Conservation (phyloP, 768 basidiomycete genomes). For the Trametes punicea region DNA sequence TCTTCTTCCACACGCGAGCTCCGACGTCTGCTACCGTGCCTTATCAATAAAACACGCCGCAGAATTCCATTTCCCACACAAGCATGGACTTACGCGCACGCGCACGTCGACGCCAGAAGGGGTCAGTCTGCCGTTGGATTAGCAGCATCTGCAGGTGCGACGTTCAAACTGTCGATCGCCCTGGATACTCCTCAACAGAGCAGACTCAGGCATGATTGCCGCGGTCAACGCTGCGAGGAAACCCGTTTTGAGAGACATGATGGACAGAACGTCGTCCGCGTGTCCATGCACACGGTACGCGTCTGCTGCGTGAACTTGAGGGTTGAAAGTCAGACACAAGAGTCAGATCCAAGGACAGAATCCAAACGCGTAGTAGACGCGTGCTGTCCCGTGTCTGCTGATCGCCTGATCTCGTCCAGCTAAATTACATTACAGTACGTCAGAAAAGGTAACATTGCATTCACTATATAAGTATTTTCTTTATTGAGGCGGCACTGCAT, state of each 20-base stretch:
- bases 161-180: slow-evolving; percentile 14
- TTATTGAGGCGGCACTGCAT: slow-evolving; percentile 7
- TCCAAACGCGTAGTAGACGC: not conserved
- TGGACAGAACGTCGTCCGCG: not conserved
- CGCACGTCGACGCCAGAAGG: not conserved
- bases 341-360: slow-evolving; percentile 5
- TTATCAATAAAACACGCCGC: not conserved
- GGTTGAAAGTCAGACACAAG: slow-evolving; percentile 14
- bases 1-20: not conserved
- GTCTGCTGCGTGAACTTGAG: slow-evolving; percentile 11
- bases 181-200: slow-evolving; percentile 1
- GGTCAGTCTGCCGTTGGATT: not conserved
- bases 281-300: not conserved
- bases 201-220: slow-evolving; percentile 5
- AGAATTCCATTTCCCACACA: not conserved
- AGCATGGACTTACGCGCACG: not conserved
- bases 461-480: not conserved
- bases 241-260: not conserved
- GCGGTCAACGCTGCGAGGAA: not conserved
- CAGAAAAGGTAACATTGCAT: slow-evolving; percentile 14
- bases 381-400: slow-evolving; percentile 5
- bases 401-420: slow-evolving; percentile 9
- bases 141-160: not conserved
- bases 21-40: not conserved
- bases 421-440: slow-evolving; percentile 12